These are phyloP conservation scores for Grosmannia serpens DNA, from an alignment of 2,329 filamentous ascomycete species.

Conservation along the genomic window DNA sequence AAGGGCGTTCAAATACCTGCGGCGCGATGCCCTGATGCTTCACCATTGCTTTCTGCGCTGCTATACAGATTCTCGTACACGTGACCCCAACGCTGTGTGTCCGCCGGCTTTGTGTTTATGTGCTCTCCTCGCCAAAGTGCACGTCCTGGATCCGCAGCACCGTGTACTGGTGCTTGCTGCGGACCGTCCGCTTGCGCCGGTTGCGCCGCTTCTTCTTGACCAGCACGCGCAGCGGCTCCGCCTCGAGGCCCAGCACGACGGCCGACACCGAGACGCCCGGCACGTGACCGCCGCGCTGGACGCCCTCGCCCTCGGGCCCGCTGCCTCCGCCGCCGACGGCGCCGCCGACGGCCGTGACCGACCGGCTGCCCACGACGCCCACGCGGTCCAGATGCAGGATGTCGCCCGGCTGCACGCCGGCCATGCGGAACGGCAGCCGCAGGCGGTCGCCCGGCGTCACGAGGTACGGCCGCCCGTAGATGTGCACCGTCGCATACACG, in stretches of 20 bases:
- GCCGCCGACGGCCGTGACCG: slow-evolving; percentile 8
- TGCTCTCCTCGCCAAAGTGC: not conserved
- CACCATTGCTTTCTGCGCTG: not conserved
- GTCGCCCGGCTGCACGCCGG: slow-evolving; percentile 67
- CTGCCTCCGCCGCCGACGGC: not conserved
- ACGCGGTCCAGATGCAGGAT: slow-evolving; percentile 81
- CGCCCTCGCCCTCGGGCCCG: not conserved
- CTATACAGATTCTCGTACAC: not conserved
- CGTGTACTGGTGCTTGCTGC: slow-evolving; percentile 86
- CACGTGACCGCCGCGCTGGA: not conserved
- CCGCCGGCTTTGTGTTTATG: not conserved
- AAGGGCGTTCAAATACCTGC: not conserved
- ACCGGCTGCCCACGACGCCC: slow-evolving; percentile 63
- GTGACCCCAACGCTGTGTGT: not conserved
- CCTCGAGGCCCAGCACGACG: slow-evolving; percentile 73
- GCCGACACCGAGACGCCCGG: slow-evolving; percentile 28
- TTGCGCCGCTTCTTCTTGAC: slow-evolving; percentile 74
- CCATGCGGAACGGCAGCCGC: slow-evolving; percentile 71
- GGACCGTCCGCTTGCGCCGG: slow-evolving; percentile 60
- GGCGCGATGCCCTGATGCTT: not conserved
- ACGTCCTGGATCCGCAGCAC: slow-evolving; percentile 68
- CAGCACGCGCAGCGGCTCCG: slow-evolving; percentile 64
- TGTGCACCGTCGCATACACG: slow-evolving; percentile 62
- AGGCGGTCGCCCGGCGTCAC: slow-evolving; percentile 64
- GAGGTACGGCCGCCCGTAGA: slow-evolving; percentile 71